Percentiles rank a stretch among this genome's conserved stretches.
These are phyloP conservation scores for Flaveria robusta DNA, from an alignment of 129 eudicot species.

Conservation along the genomic window DNA sequence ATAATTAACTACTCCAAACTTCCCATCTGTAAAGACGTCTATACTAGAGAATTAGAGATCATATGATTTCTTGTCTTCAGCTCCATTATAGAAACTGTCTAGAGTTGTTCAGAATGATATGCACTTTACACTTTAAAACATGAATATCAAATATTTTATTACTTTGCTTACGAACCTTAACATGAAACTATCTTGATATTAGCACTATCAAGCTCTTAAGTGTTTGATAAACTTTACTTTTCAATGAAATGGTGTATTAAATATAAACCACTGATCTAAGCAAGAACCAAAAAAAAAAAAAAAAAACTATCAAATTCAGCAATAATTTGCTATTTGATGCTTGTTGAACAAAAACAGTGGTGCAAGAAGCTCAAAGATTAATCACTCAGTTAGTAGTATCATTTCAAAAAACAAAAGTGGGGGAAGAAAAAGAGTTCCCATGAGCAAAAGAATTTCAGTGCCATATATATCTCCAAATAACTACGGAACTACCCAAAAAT, in stretches of 20 bases:
- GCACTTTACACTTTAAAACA: neutral
- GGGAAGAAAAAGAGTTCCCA: neutral
- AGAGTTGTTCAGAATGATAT: neutral
- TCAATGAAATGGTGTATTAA: neutral
- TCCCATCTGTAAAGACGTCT: conserved; percentile 6
- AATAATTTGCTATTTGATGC: neutral
- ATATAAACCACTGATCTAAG: neutral
- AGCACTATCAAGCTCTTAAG: neutral
- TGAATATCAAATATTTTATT: neutral
- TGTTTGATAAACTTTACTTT: neutral
- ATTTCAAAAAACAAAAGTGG: neutral
- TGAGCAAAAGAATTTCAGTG: neutral
- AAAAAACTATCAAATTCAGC: neutral
- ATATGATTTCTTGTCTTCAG: neutral
- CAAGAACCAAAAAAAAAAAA: conserved; percentile 5
- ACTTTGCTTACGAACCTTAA: neutral
- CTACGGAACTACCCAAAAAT: neutral
- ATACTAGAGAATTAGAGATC: neutral
- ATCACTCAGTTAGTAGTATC: neutral
- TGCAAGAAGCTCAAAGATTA: conserved; percentile 23
- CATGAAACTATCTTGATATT: neutral
- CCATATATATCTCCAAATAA: neutral
- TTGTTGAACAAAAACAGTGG: conserved; percentile 1
- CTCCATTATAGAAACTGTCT: neutral
- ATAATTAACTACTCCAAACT: neutral